Conservation (phyloP, 2,329 filamentous ascomycete genomes). For the Epichloe amarillans region DNA sequence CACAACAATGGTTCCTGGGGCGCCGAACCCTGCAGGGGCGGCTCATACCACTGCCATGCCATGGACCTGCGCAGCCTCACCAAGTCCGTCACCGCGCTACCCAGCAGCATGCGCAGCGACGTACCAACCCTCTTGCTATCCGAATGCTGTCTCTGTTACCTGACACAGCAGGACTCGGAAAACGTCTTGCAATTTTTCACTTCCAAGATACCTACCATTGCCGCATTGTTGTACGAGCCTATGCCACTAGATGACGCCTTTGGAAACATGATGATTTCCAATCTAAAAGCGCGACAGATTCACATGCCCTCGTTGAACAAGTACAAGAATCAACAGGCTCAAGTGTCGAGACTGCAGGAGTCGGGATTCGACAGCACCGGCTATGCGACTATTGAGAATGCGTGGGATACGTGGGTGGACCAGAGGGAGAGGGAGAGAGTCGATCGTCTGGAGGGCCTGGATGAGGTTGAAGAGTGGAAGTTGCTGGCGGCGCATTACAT, state of each 20-base stretch:
- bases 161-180: slow-evolving; percentile 51
- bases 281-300: slow-evolving; percentile 71
- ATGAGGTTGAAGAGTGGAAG: slow-evolving; percentile 92
- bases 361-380: slow-evolving; percentile 46
- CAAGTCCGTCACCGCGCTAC: slow-evolving; percentile 2
- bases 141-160: slow-evolving; percentile 91
- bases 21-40: slow-evolving; percentile 24
- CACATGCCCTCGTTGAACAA: slow-evolving; percentile 67
- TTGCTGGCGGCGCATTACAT: slow-evolving; percentile 81
- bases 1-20: slow-evolving; percentile 27
- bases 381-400: slow-evolving; percentile 34
- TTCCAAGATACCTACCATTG: slow-evolving; percentile 30
- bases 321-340: slow-evolving; percentile 55
- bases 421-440: slow-evolving; percentile 65
- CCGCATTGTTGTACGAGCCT: slow-evolving; percentile 77
- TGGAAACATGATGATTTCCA: slow-evolving; percentile 82
- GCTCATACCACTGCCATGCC: slow-evolving; percentile 44
- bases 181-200: slow-evolving; percentile 54
- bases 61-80: slow-evolving; percentile 55
- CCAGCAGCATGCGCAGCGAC: slow-evolving; percentile 29
- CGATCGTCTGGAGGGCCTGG: slow-evolving; percentile 69
- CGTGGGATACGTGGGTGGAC: slow-evolving; percentile 66
- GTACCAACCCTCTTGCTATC: slow-evolving; percentile 78
- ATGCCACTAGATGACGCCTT: slow-evolving; percentile 75
- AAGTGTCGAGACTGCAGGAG: slow-evolving; percentile 50